Base-by-base conservation (phyloP, 202 grass and related monocot genomes). In the Panicum hallii region DNA sequence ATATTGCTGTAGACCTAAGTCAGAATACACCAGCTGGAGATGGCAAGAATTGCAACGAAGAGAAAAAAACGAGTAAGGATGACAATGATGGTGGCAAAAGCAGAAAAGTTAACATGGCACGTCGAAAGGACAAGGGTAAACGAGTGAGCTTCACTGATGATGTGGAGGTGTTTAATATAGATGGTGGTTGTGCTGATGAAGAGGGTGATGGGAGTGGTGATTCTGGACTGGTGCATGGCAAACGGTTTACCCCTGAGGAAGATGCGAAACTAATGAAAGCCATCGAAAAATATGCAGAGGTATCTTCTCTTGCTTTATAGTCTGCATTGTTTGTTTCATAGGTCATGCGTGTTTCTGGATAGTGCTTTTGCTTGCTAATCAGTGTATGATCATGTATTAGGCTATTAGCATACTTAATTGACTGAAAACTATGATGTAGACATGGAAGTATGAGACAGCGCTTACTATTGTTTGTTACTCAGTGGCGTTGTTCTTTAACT, bases 191-290 rank as follows among this genome's bases (percentile, higher is more conserved):
- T 52, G 64, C 48, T 52, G 41, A 75, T 70, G 53, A 71, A 78
- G 67, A 91, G 36, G 58, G 14, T 49, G 70, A n/a, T 38, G 36
- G 7, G 47, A 72, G 57, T 23, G 42, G 36, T 79, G 79, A 80
- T 61, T 48, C 48, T 6, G 9, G 23, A 63, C n/a, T 90, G 23
- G 80, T 93, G 49, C 85, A 91, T 81, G 95, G 93, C 14, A 53
- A 67, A 71, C 75, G 89, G 44, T 98, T 92, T 74, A 85, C 91
- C 42, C 1, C 3, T 85, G 85, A 98, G 49, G 95, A 98, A 92
- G 87, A 98, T 30, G 32, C 43, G 9, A 38, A 15, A 53, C 57
- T 98, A 55, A 82, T 90, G 72, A 77, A 91, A 78, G 87, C 89
- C 45, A 90, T 95, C 30, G 67, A 46, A 23, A 73, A 85, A 19